Conservation (phyloP, 352 stramenopile genomes). For the Phytophthora sp. region DNA sequence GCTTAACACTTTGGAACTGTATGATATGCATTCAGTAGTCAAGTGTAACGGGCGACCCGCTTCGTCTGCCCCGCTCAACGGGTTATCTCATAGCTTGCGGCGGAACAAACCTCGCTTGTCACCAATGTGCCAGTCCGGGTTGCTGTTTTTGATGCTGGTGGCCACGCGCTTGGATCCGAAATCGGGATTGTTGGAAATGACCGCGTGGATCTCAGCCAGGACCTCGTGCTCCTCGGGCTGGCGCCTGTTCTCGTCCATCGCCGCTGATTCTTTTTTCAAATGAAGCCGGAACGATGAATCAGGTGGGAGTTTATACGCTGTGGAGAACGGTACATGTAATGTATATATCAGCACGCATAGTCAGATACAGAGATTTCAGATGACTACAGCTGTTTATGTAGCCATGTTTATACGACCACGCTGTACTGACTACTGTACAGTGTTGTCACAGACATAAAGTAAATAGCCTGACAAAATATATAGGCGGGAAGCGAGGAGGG, state of each 20-base stretch:
- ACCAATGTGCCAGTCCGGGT: conserved; percentile 71
- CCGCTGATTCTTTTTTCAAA: conserved; percentile 21
- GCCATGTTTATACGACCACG: not conserved
- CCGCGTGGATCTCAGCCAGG: conserved; percentile 55
- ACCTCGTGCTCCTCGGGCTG: conserved; percentile 73
- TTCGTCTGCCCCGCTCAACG: conserved; percentile 12
- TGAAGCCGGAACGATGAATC: conserved; percentile 26
- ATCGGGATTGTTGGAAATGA: conserved; percentile 66
- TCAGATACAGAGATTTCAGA: not conserved
- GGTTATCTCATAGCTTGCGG: conserved; percentile 13
- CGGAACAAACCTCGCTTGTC: conserved; percentile 70
- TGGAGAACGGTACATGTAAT: not conserved
- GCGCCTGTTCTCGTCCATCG: conserved; percentile 56
- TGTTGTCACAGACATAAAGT: too few species aligned
- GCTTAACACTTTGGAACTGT: conserved; percentile 22
- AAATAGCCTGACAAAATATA: too few species aligned
- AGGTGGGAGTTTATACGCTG: conserved; percentile 16
- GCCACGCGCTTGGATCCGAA: conserved; percentile 78
- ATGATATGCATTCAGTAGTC: conserved; percentile 14
- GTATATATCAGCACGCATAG: too few species aligned
- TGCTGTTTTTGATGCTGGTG: conserved; percentile 61
- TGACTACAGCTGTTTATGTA: not conserved
- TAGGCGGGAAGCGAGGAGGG: too few species aligned
- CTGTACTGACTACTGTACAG: not conserved
- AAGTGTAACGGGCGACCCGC: conserved; percentile 10